Base-by-base conservation (phyloP, 176 grass and related monocot genomes). In the Carex kokanica region DNA sequence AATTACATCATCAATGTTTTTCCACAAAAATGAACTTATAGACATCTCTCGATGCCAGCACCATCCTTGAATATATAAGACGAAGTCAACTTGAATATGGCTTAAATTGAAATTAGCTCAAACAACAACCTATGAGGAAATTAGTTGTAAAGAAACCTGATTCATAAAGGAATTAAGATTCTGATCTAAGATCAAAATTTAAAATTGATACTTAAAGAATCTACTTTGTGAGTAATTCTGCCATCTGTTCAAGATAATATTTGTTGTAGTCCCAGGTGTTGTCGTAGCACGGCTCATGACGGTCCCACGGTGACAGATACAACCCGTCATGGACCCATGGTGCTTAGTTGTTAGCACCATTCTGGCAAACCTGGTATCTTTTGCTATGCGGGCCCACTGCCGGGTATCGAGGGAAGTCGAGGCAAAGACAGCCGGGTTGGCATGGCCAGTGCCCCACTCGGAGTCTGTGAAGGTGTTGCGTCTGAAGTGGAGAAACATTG, bases 391-490 rank as follows among this genome's bases (percentile, higher is more conserved):
- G 54, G 90, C 90, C 95, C 95, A 98, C 73, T 94, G 95, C 40
- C 83, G 64, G 17, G 95, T 88, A 80, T 98, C 87, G 82, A 98
- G 95, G 66, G 81, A 84, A 78, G 81, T 34, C 9, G 95, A 92
- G 34, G 71, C 32, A 81, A 98, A 98, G 60, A 98, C 84, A 43
- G 90, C 80, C 5, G 92, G 95, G 25, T 88, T 72, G 5, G 88
- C 90, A 85, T n/a, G 86, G 84, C 92, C 95, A 13, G 87, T 58
- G 78, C 92, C 92, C 92, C n/a, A 93, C 81, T 94, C 90, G 79
- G 95, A 91, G 84, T 90, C 95, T 67, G 92, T 98, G 92, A 98
- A 98, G 89, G 95, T 98, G 82, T 98, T 94, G 85, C 90, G 85
- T 32, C 95, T 90, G 86, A n/a, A n/a, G n/a, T n/a, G n/a, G n/a